Evolutionary conservation across 805 yeast species (phyloP).

Genomic region (Barnettozyma wickerhamii): DNA sequence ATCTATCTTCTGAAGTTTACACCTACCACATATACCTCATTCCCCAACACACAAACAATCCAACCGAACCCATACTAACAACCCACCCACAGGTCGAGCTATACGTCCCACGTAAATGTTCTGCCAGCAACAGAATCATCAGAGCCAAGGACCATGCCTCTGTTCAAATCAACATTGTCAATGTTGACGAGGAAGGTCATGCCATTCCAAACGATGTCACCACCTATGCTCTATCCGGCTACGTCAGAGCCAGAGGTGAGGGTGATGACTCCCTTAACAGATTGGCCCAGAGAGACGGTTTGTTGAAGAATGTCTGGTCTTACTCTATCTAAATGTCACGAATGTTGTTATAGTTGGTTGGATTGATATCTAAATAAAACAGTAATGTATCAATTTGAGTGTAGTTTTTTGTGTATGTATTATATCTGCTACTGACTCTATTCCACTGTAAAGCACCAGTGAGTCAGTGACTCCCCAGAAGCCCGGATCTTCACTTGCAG

Average conservation of each 20-base stretch:
- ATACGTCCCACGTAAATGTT: constrained; percentile 99
- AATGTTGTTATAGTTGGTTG: constrained; percentile 6
- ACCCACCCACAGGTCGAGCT: constrained; percentile 72
- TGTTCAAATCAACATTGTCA: constrained; percentile 97
- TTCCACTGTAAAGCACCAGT: no score
- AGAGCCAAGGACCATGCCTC: constrained; percentile 99
- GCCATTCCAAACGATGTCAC: constrained; percentile 86
- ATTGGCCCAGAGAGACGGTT: constrained; percentile 98
- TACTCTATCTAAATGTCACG: constrained; percentile 95
- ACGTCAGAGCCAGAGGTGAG: constrained; percentile 98
- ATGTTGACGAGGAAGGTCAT: constrained; percentile 95
- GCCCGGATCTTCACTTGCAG: neutral
- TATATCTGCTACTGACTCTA: no score
- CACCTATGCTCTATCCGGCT: constrained; percentile 96
- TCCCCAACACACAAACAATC: no score
- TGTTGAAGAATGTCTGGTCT: constrained; percentile 93
- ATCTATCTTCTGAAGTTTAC: no score
- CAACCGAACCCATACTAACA: constrained; percentile 13
- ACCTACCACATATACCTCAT: no score
- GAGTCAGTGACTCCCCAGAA: no score
- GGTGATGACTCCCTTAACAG: constrained; percentile 99
- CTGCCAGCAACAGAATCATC: constrained; percentile 99
- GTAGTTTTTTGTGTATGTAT: neutral
- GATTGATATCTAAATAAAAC: neutral
- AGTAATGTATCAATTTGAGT: constrained; percentile 4